Percentiles rank a stretch among this genome's conserved stretches.
These are phyloP conservation scores for Pichia eremophila DNA, from an alignment of 805 yeast genomes.

Conservation along the genomic window DNA sequence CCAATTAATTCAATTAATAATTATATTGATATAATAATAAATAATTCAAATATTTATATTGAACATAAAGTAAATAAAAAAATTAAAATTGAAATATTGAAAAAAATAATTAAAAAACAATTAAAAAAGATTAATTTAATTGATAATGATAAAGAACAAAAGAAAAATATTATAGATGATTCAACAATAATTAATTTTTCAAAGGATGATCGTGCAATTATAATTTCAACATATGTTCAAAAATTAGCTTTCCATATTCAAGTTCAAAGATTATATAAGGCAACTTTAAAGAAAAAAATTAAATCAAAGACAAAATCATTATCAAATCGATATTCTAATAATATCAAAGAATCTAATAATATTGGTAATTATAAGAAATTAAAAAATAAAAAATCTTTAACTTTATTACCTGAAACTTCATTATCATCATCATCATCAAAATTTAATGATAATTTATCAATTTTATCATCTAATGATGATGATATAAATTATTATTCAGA, in stretches of 20 bases:
- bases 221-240: slow-evolving; percentile 40
- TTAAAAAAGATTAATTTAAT: neutral
- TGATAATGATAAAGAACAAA: neutral
- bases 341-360: neutral
- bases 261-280: slow-evolving; percentile 54
- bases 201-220: slow-evolving; percentile 33
- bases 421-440: neutral
- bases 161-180: neutral
- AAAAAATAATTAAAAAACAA: slow-evolving; percentile 21
- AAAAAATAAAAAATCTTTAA: slow-evolving; percentile 12
- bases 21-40: slow-evolving; percentile 35
- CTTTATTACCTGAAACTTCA: slow-evolving; percentile 4
- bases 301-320: no score
- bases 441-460: neutral
- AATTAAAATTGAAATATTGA: slow-evolving; percentile 32
- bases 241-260: slow-evolving; percentile 54
- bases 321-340: slow-evolving; percentile 2
- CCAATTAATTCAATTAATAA: slow-evolving; percentile 35
- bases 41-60: slow-evolving; percentile 40
- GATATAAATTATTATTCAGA: slow-evolving; percentile 12
- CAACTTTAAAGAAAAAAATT: slow-evolving; percentile 24
- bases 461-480: neutral
- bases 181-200: slow-evolving; percentile 16
- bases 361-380: slow-evolving; percentile 5
- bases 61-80: slow-evolving; percentile 43